Conservation (phyloP, 140 eudicot species). For the Bidens hawaiensis region DNA sequence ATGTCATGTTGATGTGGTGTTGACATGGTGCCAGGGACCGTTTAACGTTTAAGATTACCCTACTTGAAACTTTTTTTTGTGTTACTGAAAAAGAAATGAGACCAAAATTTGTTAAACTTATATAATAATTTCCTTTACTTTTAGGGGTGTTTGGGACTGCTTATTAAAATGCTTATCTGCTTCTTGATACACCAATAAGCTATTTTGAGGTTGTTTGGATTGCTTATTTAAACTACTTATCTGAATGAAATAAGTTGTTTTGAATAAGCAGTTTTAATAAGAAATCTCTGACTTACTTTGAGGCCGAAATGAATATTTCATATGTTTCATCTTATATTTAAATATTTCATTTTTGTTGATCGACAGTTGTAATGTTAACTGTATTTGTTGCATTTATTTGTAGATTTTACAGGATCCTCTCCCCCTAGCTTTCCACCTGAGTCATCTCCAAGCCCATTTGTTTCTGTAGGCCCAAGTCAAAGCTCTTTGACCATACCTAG, state of each 20-base stretch:
- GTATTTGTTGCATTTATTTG: not conserved
- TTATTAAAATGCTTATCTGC: not conserved
- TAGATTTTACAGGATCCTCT: slow-evolving; percentile 31
- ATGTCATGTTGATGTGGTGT: not conserved
- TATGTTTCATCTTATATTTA: slow-evolving; percentile 2
- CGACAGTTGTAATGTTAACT: not conserved
- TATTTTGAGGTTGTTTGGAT: not conserved
- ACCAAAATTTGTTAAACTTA: not conserved
- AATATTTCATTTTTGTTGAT: slow-evolving; percentile 9
- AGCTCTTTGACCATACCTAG: slow-evolving; percentile 38
- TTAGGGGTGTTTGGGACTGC: not conserved
- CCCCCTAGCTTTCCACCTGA: slow-evolving; percentile 44
- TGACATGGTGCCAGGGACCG: not conserved
- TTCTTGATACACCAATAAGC: not conserved
- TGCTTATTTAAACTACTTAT: not conserved
- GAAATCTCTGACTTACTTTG: not conserved
- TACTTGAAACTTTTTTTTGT: not conserved
- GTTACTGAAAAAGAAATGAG: not conserved
- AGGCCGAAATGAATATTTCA: not conserved
- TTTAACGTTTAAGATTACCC: not conserved
- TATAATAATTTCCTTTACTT: not conserved
- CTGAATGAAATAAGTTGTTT: not conserved
- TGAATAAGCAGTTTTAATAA: not conserved
- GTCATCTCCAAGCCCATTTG: slow-evolving; percentile 57
- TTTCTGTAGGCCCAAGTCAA: slow-evolving; percentile 72